Evolutionary conservation across 306 rosid genomes (phyloP), one percentile per base, ranked within the genome.

Genomic region (Dalbergia oliveri): DNA sequence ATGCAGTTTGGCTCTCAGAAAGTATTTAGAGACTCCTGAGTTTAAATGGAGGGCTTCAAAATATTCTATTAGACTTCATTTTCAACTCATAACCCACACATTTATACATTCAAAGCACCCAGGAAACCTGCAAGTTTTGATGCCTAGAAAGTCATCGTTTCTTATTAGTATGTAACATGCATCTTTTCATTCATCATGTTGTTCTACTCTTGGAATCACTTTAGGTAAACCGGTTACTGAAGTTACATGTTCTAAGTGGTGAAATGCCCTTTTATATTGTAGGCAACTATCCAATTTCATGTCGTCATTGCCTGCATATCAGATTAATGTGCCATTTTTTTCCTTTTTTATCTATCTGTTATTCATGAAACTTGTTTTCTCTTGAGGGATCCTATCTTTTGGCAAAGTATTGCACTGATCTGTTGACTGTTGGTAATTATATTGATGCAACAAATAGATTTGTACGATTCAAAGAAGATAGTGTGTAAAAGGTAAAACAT

Each of bases 361-460:
- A 15, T 77, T 41, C 58, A 5, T 66, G 59, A 54, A 77, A 57
- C 16, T 39, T 78, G 68, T 54, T 34, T 67, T 56, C 56, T 8
- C 19, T 14, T 4, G 10, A 56, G 59, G 35, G 19, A 78, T 66
- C 13, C 21, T 37, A 11, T 56, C 77, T 18, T 77, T 57, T 43
- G 58, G 68, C 23, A 15, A 41, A 54, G 67, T 41, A 54, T 21
- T 9, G 44, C 4, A 14, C 4, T 37, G 59, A 15, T 60, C 31
- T 3, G 3, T 33, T 47, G 16, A 47, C 34, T 47, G 70, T 62
- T 45, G 69, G 44, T 31, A 26, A 53, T 6, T 23, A 16, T 62
- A 26, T 37, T 31, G 31, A 57, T 51, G 39, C 56, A 53, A 8
- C 41, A 4, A 56, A 11, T 11, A 58, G 37, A 37, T 51, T 76